Evolutionary conservation across 192 early-diverging fungal genomes (phyloP).

Genomic region (Coemansia sp.): DNA sequence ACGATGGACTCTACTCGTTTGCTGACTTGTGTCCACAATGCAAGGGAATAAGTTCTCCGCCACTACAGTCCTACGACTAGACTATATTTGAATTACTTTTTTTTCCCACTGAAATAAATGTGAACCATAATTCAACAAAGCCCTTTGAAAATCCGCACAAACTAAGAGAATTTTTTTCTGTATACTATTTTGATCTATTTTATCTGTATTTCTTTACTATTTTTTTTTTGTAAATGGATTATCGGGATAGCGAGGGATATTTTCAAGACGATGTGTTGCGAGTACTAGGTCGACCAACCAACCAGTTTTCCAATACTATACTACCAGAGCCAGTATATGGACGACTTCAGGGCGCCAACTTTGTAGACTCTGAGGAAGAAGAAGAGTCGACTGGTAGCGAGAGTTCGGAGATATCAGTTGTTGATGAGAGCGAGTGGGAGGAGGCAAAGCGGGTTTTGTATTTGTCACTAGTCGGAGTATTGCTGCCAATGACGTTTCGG

Average conservation of each 20-base stretch:
- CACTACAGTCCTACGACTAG: neutral
- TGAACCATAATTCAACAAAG: slow-evolving; percentile 11
- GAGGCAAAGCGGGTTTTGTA: slow-evolving; percentile 49
- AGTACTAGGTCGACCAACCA: slow-evolving; percentile 43
- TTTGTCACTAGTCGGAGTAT: slow-evolving; percentile 40
- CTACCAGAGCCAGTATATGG: slow-evolving; percentile 22
- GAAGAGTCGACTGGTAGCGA: neutral
- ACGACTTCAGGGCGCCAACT: slow-evolving; percentile 22
- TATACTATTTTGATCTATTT: no score
- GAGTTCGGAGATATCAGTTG: neutral
- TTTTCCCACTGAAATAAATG: neutral
- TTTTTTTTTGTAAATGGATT: slow-evolving; percentile 27
- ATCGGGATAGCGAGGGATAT: slow-evolving; percentile 49
- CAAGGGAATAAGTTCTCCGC: neutral
- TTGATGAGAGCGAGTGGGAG: slow-evolving; percentile 39
- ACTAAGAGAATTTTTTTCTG: neutral
- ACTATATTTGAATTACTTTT: neutral
- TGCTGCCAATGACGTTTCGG: slow-evolving; percentile 43
- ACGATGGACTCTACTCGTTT: neutral
- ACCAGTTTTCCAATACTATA: neutral
- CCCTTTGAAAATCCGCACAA: neutral
- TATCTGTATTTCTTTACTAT: neutral
- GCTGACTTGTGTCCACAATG: neutral
- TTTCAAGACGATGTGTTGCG: slow-evolving; percentile 46
- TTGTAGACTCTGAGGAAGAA: slow-evolving; percentile 19